These are phyloP conservation scores for Adansonia gregorii DNA, from an alignment of 441 rosid genomes.

Conservation along the genomic window DNA sequence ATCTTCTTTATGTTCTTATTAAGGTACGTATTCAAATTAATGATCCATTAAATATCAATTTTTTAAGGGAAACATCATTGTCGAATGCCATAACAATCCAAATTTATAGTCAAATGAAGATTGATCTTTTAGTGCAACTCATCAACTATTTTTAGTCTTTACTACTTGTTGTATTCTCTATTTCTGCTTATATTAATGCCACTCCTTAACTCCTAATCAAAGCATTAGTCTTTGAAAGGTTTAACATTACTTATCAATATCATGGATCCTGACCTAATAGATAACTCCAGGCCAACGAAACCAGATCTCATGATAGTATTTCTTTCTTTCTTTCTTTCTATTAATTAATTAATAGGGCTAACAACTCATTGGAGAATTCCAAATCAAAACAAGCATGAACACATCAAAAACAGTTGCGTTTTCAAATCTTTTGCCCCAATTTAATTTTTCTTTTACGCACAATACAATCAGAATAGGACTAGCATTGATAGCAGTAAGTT, in stretches of 20 bases:
- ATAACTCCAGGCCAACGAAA: not conserved
- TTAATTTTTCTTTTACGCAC: not conserved
- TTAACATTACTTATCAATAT: not conserved
- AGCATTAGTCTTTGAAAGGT: not conserved
- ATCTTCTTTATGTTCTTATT: too few relatives aligned
- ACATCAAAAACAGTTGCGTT: constrained; percentile 20
- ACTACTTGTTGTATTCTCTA: not conserved
- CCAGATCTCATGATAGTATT: not conserved
- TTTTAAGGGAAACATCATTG: constrained; percentile 2
- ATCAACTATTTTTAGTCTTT: not conserved
- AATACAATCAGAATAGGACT: constrained; percentile 1
- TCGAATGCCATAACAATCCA: not conserved
- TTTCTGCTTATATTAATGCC: not conserved
- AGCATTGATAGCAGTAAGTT: not conserved
- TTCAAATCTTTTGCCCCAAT: constrained; percentile 12
- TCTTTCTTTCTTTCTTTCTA: not conserved
- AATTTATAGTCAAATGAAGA: constrained; percentile 18
- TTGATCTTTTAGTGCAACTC: constrained; percentile 10
- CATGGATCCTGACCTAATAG: not conserved
- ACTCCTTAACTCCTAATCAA: not conserved
- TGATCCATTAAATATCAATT: not conserved
- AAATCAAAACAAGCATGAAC: constrained; percentile 15
- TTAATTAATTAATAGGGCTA: constrained; percentile 11
- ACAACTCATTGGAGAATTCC: constrained; percentile 19
- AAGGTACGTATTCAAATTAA: too few relatives aligned